Conservation (phyloP, 306 rosid genomes). For the Malus asiatica region DNA sequence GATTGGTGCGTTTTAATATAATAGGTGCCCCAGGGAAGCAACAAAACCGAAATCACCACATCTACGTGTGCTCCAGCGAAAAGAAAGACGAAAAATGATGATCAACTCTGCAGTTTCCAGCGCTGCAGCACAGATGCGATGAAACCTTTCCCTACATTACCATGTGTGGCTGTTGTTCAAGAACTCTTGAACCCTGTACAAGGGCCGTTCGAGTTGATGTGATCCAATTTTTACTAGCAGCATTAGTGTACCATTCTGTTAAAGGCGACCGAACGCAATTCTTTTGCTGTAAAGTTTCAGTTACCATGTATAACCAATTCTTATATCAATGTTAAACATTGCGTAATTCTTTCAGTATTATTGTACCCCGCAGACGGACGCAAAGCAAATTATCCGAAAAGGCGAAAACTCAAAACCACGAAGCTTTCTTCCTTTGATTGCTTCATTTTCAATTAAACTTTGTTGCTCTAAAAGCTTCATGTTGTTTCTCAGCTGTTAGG, state of each 20-base stretch:
- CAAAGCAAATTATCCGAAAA: no score
- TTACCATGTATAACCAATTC: not conserved
- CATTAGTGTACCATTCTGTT: not conserved
- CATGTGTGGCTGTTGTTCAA: slow-evolving; percentile 1
- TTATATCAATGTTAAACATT: not conserved
- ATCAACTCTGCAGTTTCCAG: slow-evolving; percentile 48
- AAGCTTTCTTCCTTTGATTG: no score
- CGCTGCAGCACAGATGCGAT: slow-evolving; percentile 72
- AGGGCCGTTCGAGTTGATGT: not conserved
- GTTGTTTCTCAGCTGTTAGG: no score
- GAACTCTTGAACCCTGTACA: slow-evolving; percentile 12
- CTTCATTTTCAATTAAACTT: no score
- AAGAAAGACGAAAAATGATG: slow-evolving; percentile 43
- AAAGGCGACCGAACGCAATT: not conserved
- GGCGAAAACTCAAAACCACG: no score
- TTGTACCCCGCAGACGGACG: not conserved
- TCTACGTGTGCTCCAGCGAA: slow-evolving; percentile 56
- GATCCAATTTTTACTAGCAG: not conserved
- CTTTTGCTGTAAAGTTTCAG: not conserved
- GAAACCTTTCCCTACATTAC: not conserved
- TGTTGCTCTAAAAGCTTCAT: no score
- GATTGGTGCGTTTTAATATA: not conserved
- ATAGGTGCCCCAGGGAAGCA: slow-evolving; percentile 49
- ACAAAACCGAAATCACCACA: slow-evolving; percentile 82
- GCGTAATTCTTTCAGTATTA: not conserved